Conservation (phyloP, 2,329 filamentous ascomycete species). For the Colletotrichum abscissum region DNA sequence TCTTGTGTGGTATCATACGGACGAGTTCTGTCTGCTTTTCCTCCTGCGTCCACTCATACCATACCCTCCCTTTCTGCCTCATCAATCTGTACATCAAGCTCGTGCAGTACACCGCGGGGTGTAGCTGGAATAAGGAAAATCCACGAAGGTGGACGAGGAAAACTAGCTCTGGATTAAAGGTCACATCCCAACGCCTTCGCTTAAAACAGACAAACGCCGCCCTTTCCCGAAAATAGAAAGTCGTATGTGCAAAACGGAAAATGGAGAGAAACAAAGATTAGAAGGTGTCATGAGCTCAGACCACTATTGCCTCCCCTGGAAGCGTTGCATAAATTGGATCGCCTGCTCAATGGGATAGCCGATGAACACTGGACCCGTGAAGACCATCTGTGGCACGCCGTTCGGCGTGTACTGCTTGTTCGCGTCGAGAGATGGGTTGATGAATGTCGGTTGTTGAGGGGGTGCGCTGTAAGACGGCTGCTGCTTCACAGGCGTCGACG, state of each 20-base stretch:
- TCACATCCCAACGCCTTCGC: constrained; percentile 32
- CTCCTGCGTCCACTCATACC: constrained; percentile 11
- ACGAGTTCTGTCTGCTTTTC: constrained; percentile 31
- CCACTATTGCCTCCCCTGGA: constrained; percentile 48
- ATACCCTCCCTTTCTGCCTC: constrained; percentile 4
- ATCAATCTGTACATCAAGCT: constrained; percentile 18
- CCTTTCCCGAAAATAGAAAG: neutral
- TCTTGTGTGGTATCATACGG: constrained; percentile 31
- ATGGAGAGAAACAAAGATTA: constrained; percentile 3
- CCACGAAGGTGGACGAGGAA: neutral
- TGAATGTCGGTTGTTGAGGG: constrained; percentile 60
- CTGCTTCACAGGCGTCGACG: constrained; percentile 38
- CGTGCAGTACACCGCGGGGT: neutral
- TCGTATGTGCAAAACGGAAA: constrained; percentile 15
- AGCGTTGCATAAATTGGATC: constrained; percentile 77
- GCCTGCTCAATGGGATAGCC: constrained; percentile 89
- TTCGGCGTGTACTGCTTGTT: constrained; percentile 43
- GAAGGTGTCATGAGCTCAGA: neutral
- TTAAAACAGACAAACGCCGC: constrained; percentile 13
- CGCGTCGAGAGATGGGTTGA: constrained; percentile 54
- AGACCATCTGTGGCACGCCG: constrained; percentile 76
- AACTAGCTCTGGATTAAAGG: neutral
- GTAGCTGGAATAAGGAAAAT: neutral
- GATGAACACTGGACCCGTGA: constrained; percentile 94
- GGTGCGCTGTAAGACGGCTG: constrained; percentile 38